Percentiles rank a stretch among this genome's conserved stretches.
phyloP scores from a whole-genome alignment of 306 rosid genomes.

The Quercus alba region DNA sequence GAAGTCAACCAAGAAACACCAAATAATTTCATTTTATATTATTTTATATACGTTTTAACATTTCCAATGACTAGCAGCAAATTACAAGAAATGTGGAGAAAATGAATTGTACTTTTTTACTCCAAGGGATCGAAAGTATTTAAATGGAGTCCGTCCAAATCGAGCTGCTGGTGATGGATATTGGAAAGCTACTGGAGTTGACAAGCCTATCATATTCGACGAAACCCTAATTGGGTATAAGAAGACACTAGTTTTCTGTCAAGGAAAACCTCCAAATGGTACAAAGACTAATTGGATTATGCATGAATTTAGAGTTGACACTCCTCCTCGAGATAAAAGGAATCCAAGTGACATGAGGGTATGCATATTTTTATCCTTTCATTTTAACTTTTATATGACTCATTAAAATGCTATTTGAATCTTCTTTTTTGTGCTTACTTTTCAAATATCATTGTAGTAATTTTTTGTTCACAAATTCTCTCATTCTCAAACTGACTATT shows the following conservation, averaged over 20 bases:
- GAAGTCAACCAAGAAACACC: too few relatives aligned
- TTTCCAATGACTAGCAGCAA: background rate
- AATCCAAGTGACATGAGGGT: background rate
- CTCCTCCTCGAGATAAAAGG: background rate
- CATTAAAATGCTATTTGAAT: too few relatives aligned
- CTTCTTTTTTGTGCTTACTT: too few relatives aligned
- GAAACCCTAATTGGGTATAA: background rate
- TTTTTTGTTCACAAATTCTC: background rate
- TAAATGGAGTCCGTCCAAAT: slow-evolving; percentile 1
- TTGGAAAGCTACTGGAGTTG: slow-evolving; percentile 15
- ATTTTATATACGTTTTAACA: too few relatives aligned
- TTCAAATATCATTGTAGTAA: background rate
- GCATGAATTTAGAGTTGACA: background rate
- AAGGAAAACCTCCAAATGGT: background rate
- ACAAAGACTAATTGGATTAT: background rate
- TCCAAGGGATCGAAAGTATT: background rate
- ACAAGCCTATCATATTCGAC: background rate
- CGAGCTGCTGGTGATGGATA: background rate
- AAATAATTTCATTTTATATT: too few relatives aligned
- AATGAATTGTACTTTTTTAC: slow-evolving; percentile 13
- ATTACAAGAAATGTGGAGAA: background rate
- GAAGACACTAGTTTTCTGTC: background rate
- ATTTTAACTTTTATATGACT: too few relatives aligned
- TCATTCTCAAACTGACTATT: background rate
- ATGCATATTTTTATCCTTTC: too few relatives aligned